Percentiles rank a stretch among this genome's conserved stretches.
Conservation (phyloP, 768 basidiomycete genomes). For the Chalciporus sphaerocephalus region DNA sequence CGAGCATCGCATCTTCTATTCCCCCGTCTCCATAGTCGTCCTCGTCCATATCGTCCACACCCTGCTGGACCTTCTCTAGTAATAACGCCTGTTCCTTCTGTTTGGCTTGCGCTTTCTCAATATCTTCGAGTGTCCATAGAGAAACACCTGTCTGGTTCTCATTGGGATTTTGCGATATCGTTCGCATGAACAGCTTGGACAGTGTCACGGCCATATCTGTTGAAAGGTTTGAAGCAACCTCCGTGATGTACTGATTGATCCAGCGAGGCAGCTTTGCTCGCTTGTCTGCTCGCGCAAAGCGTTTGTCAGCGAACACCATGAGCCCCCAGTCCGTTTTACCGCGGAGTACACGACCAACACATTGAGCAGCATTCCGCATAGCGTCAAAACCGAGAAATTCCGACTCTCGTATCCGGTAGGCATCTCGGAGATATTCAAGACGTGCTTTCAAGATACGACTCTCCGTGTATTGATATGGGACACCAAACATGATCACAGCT, state of each 20-base stretch:
- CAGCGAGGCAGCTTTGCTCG: constrained; percentile 94
- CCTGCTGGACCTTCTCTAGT: constrained; percentile 34
- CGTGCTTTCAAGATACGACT: constrained; percentile 96
- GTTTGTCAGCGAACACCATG: constrained; percentile 99
- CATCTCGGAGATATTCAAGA: constrained; percentile 95
- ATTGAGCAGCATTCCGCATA: constrained; percentile 98
- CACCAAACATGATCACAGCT: constrained; percentile 99
- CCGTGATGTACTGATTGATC: constrained; percentile 99
- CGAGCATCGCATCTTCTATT: constrained; percentile 57
- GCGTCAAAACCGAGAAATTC: constrained; percentile 99
- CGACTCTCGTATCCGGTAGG: constrained; percentile 95
- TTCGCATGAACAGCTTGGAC: constrained; percentile 94
- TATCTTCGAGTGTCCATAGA: constrained; percentile 91
- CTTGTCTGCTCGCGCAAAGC: constrained; percentile 89
- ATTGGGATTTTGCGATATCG: constrained; percentile 97
- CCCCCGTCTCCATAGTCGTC: constrained; percentile 69
- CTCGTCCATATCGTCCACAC: constrained; percentile 35
- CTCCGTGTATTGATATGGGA: constrained; percentile 98
- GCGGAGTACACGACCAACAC: constrained; percentile 93
- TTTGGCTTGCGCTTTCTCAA: constrained; percentile 80
- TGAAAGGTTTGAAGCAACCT: constrained; percentile 93
- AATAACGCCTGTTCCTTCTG: constrained; percentile 63
- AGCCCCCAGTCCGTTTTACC: constrained; percentile 99
- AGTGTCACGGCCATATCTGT: constrained; percentile 96
- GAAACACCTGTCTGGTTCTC: constrained; percentile 94